These are phyloP conservation scores for Calonectria pseudoreteaudii DNA, from an alignment of 2,329 filamentous ascomycete species.

Conservation along the genomic window DNA sequence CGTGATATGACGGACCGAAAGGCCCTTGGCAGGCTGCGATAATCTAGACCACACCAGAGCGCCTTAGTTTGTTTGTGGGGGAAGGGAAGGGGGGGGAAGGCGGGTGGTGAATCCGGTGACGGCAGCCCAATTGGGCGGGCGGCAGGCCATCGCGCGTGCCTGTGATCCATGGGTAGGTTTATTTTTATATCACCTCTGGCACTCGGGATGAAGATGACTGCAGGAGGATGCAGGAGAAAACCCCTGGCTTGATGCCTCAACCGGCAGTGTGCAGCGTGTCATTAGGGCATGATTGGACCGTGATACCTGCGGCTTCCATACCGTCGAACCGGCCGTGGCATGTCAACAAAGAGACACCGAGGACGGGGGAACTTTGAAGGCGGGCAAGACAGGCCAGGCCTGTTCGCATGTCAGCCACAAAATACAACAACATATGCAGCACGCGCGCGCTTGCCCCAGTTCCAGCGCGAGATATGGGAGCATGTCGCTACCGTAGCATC, in stretches of 20 bases:
- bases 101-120: constrained; percentile 6
- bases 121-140: constrained; percentile 3
- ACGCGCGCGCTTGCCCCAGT: not conserved
- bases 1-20: constrained; percentile 4
- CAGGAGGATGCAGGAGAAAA: constrained; percentile 5
- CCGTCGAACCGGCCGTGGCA: not conserved
- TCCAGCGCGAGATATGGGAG: not conserved
- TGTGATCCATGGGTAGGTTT: constrained; percentile 1
- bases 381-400: not conserved
- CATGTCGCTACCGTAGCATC: not conserved
- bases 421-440: not conserved
- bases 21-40: not conserved
- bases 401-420: not conserved
- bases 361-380: not conserved
- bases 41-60: not conserved
- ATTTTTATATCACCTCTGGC: constrained; percentile 1
- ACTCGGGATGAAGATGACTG: constrained; percentile 4
- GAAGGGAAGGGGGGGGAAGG: not conserved
- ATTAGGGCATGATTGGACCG: not conserved
- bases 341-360: not conserved
- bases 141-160: not conserved
- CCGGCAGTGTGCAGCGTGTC: constrained; percentile 2
- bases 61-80: not conserved
- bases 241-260: constrained; percentile 5
- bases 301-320: constrained; percentile 1